Evolutionary conservation across 2,329 filamentous ascomycete genomes (phyloP).

Genomic region (Endocalyx cinctus): DNA sequence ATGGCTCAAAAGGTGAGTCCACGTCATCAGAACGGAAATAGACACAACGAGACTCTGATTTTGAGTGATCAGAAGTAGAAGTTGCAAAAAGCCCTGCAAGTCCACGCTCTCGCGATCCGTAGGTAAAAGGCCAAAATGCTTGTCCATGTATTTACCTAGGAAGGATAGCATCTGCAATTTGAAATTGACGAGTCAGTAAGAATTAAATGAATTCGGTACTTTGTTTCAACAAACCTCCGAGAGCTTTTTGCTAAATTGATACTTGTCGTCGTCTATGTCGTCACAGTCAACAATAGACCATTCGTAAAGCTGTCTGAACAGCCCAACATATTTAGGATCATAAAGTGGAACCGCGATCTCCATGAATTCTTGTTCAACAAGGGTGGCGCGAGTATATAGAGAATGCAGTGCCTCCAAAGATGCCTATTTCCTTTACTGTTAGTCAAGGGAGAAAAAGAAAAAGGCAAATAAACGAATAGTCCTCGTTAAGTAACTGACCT

Average conservation of each 20-base stretch:
- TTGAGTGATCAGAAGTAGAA: constrained; percentile 74
- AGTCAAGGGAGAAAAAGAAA: not conserved
- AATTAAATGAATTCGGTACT: too few species aligned
- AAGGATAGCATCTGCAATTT: constrained; percentile 86
- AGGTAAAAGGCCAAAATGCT: constrained; percentile 65
- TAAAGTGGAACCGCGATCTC: constrained; percentile 78
- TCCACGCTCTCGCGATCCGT: constrained; percentile 50
- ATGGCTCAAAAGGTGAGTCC: constrained; percentile 76
- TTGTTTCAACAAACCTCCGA: constrained; percentile 62
- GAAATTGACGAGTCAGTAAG: too few species aligned
- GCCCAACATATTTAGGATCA: constrained; percentile 61
- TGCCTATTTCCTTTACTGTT: constrained; percentile 44
- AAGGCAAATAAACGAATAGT: too few species aligned
- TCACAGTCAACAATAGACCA: constrained; percentile 77
- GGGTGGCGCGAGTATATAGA: constrained; percentile 69
- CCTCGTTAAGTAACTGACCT: constrained; percentile 58
- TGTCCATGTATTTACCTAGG: constrained; percentile 77
- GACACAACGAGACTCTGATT: constrained; percentile 88
- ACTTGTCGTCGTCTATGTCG: constrained; percentile 86
- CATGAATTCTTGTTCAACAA: constrained; percentile 73
- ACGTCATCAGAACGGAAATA: constrained; percentile 85
- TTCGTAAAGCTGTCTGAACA: constrained; percentile 70
- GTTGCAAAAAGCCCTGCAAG: constrained; percentile 69
- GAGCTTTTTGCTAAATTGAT: constrained; percentile 87
- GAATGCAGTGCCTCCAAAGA: constrained; percentile 80